Percentiles rank a stretch among this genome's conserved stretches.
These are phyloP conservation scores for Cyberlindnera samutprakarnensis DNA, from an alignment of 805 yeast species.

Conservation along the genomic window DNA sequence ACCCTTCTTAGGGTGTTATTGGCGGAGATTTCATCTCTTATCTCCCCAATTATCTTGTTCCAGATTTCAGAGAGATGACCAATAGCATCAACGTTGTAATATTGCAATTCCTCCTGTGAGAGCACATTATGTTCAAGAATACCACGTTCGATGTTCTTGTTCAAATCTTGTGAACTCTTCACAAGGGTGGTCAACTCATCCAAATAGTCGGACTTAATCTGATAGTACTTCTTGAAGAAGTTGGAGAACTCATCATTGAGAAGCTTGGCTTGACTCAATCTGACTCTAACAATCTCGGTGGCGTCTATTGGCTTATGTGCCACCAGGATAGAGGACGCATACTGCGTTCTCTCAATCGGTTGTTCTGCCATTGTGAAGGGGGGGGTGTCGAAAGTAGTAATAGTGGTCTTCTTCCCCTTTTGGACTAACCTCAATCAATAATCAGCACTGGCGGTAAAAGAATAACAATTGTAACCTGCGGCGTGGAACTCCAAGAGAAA, in stretches of 20 bases:
- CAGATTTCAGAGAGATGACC: constrained; percentile 39
- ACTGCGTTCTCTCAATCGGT: constrained; percentile 26
- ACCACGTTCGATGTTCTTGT: constrained; percentile 25
- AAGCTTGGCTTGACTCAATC: constrained; percentile 46
- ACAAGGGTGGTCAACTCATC: constrained; percentile 16
- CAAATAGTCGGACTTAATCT: constrained; percentile 18
- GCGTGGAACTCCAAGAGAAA: no score
- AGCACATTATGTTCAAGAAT: constrained; percentile 32
- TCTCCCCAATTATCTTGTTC: constrained; percentile 33
- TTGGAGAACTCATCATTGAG: constrained; percentile 55
- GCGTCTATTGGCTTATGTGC: constrained; percentile 50
- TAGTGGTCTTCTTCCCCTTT: no score
- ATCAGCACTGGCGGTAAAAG: no score
- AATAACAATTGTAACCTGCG: no score
- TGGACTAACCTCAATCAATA: no score
- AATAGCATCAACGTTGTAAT: constrained; percentile 39
- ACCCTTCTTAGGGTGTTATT: constrained; percentile 39
- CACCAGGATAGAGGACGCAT: constrained; percentile 33
- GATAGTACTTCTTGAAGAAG: constrained; percentile 42
- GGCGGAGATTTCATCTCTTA: constrained; percentile 39
- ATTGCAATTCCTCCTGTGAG: constrained; percentile 38
- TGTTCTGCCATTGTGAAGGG: constrained; percentile 5
- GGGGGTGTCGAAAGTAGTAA: no score
- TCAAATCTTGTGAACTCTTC: constrained; percentile 22
- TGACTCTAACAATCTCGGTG: constrained; percentile 48